Evolutionary conservation across 306 rosid genomes (phyloP).

Genomic region (Alnus rubra): DNA sequence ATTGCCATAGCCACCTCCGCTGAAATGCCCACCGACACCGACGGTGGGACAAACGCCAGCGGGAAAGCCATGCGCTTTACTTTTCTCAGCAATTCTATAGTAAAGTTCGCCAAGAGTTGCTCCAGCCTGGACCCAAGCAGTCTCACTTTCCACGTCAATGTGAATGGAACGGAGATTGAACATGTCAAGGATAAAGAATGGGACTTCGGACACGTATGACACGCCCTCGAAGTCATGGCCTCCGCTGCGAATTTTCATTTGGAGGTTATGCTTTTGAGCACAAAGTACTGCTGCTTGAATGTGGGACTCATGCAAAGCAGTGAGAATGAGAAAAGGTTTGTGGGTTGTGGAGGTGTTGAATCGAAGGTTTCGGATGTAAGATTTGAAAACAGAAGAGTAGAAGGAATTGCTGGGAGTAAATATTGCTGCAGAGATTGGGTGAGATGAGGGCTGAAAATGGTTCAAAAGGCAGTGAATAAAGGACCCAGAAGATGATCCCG

Average conservation of each 20-base stretch:
- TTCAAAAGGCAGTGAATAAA: slow-evolving; percentile 18
- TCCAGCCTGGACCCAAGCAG: slow-evolving; percentile 37
- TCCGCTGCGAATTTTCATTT: slow-evolving; percentile 39
- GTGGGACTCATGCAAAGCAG: slow-evolving; percentile 21
- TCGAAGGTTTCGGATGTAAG: slow-evolving; percentile 28
- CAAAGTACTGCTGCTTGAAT: slow-evolving; percentile 31
- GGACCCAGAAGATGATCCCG: slow-evolving; percentile 25
- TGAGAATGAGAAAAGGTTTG: slow-evolving; percentile 29
- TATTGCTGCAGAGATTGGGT: slow-evolving; percentile 25
- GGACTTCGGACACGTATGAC: slow-evolving; percentile 23
- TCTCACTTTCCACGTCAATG: neutral
- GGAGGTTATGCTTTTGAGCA: slow-evolving; percentile 8
- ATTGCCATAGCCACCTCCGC: slow-evolving; percentile 44
- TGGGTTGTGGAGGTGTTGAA: slow-evolving; percentile 26
- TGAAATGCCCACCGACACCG: slow-evolving; percentile 38
- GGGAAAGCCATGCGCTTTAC: slow-evolving; percentile 28
- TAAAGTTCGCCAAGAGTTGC: slow-evolving; percentile 43
- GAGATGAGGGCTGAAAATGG: neutral
- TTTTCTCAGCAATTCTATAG: slow-evolving; percentile 24
- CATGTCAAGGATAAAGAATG: slow-evolving; percentile 39
- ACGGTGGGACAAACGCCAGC: slow-evolving; percentile 30
- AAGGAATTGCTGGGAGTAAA: slow-evolving; percentile 21
- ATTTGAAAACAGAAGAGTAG: slow-evolving; percentile 13
- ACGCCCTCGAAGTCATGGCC: slow-evolving; percentile 48
- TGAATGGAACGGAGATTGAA: slow-evolving; percentile 32